Base-by-base conservation (phyloP, 192 early-diverging fungal genomes). In the Coemansia sp. region DNA sequence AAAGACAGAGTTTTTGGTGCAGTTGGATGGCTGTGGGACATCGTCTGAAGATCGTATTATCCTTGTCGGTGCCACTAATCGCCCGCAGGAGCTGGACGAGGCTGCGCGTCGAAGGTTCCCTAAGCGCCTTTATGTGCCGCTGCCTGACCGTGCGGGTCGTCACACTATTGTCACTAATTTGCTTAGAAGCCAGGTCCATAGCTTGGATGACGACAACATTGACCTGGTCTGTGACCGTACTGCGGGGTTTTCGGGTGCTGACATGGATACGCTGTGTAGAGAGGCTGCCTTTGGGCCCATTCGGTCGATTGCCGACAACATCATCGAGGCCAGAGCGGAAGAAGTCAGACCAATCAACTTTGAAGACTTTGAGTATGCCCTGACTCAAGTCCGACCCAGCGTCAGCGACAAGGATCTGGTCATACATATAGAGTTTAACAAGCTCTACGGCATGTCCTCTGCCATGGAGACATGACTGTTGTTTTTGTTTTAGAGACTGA, bases 1-100 rank as follows among this genome's bases (percentile, higher is more conserved):
- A 50, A 98, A 98, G 78, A 98, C 95, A 1, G 95, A 96, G 80
- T 96, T 96, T 82, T 74, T 97, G 69, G 89, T 95, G 36, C 89
- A 92, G 69, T 88, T 87, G 53, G 84, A 85, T 61, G 87, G 95
- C 85, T 87, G 94, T 36, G 91, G 89, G 0, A 93, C 93, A 0
- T 84, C 85, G 32, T 73, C 77, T 1, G 87, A 95, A 32, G 88
- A 95, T 72, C 79, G 92, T 17, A 92, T 97, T 19, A 81, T 97
- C 15, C 69, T 97, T 61, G 83, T 90, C n/a, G 91, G 92, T 17
- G 90, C 86, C 0, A 88, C 90, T 9, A 89, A 91, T 66, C 75
- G 89, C 45, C 95, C 95, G 36, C 90, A 92, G 32, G 95, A 98
- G 69, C 88, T 98, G 31, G 95, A 98, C 68, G 95, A 98, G 69